Conservation (phyloP, 1,139 yeast species). For the Kluyveromyces sp. region DNA sequence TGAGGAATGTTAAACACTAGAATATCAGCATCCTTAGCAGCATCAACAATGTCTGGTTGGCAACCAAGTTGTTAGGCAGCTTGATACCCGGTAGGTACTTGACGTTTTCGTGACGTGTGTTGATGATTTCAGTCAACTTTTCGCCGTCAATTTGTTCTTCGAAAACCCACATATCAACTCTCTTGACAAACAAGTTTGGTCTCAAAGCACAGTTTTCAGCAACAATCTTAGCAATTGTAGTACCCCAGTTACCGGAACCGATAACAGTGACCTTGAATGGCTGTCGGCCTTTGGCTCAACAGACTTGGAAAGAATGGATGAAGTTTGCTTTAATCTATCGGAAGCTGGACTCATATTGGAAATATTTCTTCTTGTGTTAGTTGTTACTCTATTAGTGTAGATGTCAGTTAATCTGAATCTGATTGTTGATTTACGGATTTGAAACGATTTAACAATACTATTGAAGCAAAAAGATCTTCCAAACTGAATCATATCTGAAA, state of each 20-base stretch:
- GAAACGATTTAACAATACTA: too few species aligned
- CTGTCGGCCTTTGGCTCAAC: constrained; percentile 20
- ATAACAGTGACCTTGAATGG: constrained; percentile 45
- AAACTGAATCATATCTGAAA: too few species aligned
- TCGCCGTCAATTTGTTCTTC: constrained; percentile 68
- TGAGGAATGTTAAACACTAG: constrained; percentile 89
- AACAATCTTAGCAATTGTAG: constrained; percentile 88
- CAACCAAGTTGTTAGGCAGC: constrained; percentile 72
- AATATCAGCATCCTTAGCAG: constrained; percentile 73
- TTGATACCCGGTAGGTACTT: constrained; percentile 75
- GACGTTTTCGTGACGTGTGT: constrained; percentile 80
- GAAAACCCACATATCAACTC: constrained; percentile 91
- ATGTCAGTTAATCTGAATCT: not conserved
- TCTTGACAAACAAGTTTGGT: constrained; percentile 55
- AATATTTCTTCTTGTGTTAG: not conserved
- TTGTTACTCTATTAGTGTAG: not conserved
- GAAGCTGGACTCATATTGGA: constrained; percentile 19
- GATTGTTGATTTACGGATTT: too few species aligned
- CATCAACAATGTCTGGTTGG: constrained; percentile 67
- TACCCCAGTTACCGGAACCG: constrained; percentile 90
- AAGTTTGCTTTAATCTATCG: constrained; percentile 28
- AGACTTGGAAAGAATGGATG: constrained; percentile 20
- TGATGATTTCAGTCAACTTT: constrained; percentile 80
- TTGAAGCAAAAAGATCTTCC: too few species aligned
- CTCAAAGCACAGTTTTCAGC: constrained; percentile 75